Conservation (phyloP, 306 rosid genomes). For the Vicia faba region DNA sequence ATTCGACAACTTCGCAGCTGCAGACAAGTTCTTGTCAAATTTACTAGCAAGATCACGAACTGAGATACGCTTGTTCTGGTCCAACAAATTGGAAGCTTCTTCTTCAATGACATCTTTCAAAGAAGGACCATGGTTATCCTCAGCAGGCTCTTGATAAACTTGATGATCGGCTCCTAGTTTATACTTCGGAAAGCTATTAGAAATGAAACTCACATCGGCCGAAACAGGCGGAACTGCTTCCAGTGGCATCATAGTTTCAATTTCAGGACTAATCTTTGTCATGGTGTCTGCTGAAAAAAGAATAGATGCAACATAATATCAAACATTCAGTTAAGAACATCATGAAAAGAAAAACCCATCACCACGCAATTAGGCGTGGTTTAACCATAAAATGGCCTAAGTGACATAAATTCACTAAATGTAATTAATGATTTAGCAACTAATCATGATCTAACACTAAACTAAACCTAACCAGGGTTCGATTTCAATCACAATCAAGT, state of each 20-base stretch:
- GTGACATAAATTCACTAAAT: constrained; percentile 13
- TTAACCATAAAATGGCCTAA: constrained; percentile 11
- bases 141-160: constrained; percentile 73
- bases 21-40: constrained; percentile 92
- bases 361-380: background rate
- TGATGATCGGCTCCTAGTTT: constrained; percentile 78
- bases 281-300: constrained; percentile 50
- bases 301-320: constrained; percentile 31
- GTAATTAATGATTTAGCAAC: constrained; percentile 5
- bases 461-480: constrained; percentile 3
- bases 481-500: constrained; percentile 27
- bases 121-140: constrained; percentile 68
- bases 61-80: constrained; percentile 92
- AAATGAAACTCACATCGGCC: constrained; percentile 87
- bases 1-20: constrained; percentile 91
- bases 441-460: constrained; percentile 13
- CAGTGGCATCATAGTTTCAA: constrained; percentile 56
- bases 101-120: constrained; percentile 75
- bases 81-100: constrained; percentile 73
- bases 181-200: constrained; percentile 74
- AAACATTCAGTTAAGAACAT: constrained; percentile 21
- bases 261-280: constrained; percentile 91
- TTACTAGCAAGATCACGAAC: constrained; percentile 96
- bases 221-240: constrained; percentile 74
- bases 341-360: constrained; percentile 30